Evolutionary conservation across 495 filamentous ascomycete genomes (phyloP).

Genomic region (Penicillium antarcticum): DNA sequence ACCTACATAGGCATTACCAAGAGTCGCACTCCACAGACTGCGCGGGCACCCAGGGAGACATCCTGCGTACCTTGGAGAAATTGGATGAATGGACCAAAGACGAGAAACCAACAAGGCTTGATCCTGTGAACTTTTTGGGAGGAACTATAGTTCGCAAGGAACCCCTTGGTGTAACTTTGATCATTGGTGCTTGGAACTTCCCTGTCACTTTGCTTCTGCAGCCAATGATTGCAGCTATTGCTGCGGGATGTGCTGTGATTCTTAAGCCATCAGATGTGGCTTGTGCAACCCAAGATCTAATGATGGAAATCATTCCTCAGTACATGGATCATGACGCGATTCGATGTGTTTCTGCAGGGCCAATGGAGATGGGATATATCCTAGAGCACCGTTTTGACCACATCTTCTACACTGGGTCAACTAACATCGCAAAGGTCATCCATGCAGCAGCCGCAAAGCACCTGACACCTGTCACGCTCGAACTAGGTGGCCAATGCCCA

Average conservation of each 20-base stretch:
- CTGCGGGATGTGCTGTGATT: slow-evolving; percentile 76
- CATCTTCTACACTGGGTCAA: slow-evolving; percentile 85
- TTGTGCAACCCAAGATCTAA: slow-evolving; percentile 61
- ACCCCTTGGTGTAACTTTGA: slow-evolving; percentile 72
- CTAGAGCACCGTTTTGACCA: slow-evolving; percentile 86
- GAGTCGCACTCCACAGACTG: slow-evolving; percentile 67
- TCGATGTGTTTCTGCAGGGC: slow-evolving; percentile 67
- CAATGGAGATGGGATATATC: slow-evolving; percentile 70
- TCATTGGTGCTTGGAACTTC: slow-evolving; percentile 91
- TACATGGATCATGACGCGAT: slow-evolving; percentile 68
- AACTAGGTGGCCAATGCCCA: slow-evolving; percentile 83
- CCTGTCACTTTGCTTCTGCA: slow-evolving; percentile 69
- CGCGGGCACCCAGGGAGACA: slow-evolving; percentile 64
- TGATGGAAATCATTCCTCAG: slow-evolving; percentile 67
- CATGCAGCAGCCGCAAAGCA: slow-evolving; percentile 85
- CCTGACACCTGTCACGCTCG: slow-evolving; percentile 77
- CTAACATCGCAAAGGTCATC: slow-evolving; percentile 72
- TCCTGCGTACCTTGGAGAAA: slow-evolving; percentile 65
- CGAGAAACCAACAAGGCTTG: slow-evolving; percentile 59
- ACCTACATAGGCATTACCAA: slow-evolving; percentile 65
- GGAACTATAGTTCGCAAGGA: slow-evolving; percentile 75
- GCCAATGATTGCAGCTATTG: slow-evolving; percentile 80
- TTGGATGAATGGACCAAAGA: slow-evolving; percentile 73
- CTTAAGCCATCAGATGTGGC: slow-evolving; percentile 82
- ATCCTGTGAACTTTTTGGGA: slow-evolving; percentile 54